Evolutionary conservation across 441 rosid species (phyloP).

Genomic region (Adansonia madagascariensis): DNA sequence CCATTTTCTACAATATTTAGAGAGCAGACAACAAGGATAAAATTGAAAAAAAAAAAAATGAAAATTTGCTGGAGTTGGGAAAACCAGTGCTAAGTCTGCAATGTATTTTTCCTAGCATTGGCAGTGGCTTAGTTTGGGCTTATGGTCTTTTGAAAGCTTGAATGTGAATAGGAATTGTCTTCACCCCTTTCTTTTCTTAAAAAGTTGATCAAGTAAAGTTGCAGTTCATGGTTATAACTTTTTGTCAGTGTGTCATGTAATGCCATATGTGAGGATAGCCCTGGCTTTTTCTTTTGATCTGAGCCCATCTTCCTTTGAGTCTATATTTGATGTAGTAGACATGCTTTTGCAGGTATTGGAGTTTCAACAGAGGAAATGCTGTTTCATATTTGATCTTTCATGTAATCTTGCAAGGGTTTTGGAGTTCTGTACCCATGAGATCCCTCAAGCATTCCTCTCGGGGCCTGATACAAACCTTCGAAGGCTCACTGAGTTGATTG

Average conservation of each 20-base stretch:
- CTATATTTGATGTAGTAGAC: constrained; percentile 17
- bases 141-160: no score
- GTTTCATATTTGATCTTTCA: constrained; percentile 88
- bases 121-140: no score
- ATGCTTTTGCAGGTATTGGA: constrained; percentile 20
- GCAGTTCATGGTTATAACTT: background rate
- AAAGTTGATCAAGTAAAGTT: no score
- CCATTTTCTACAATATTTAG: background rate
- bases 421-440: constrained; percentile 90
- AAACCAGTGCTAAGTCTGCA: no score
- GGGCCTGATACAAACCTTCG: constrained; percentile 92
- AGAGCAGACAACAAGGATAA: background rate
- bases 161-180: no score
- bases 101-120: no score
- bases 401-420: constrained; percentile 87
- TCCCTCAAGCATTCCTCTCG: constrained; percentile 81
- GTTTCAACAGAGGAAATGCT: constrained; percentile 48
- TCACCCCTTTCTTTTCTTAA: no score
- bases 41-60: background rate
- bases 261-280: constrained; percentile 15
- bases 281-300: constrained; percentile 7
- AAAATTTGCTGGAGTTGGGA: no score
- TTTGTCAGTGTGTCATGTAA: background rate
- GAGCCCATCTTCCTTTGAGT: background rate
- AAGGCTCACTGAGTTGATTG: constrained; percentile 82